A percentile compares a stretch with the other conserved stretches of the same genome.
These are phyloP conservation scores for Cenchrus fungigraminus DNA, from an alignment of 176 grass and related monocot genomes.

Conservation along the genomic window DNA sequence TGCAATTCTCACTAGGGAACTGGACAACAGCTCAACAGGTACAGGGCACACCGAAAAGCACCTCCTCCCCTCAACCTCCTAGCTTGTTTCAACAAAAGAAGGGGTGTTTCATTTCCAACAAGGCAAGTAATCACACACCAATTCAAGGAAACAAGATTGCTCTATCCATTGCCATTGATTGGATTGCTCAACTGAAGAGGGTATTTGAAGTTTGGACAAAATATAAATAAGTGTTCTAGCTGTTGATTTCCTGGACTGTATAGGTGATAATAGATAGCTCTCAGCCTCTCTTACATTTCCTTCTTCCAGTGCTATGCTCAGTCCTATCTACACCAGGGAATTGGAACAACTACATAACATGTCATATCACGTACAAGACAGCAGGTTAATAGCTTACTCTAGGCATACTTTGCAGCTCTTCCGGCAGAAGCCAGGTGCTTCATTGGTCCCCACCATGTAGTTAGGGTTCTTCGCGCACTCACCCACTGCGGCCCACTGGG, in stretches of 20 bases:
- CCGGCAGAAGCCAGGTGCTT: constrained; percentile 77
- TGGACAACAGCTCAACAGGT: constrained; percentile 5
- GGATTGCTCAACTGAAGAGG: constrained; percentile 21
- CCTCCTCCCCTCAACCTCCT: not conserved
- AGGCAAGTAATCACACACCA: constrained; percentile 8
- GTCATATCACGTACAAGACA: not conserved
- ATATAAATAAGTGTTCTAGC: not conserved
- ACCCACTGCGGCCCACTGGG: constrained; percentile 74
- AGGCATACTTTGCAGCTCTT: constrained; percentile 81
- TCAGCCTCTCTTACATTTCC: constrained; percentile 10
- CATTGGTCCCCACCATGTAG: constrained; percentile 87
- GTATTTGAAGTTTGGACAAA: not conserved
- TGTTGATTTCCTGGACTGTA: constrained; percentile 15
- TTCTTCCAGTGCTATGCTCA: constrained; percentile 30
- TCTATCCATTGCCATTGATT: constrained; percentile 12
- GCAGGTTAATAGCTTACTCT: constrained; percentile 46
- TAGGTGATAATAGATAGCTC: constrained; percentile 20
- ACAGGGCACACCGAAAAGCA: not conserved
- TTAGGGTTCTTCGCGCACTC: constrained; percentile 89
- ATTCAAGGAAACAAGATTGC: constrained; percentile 27
- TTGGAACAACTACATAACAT: not conserved
- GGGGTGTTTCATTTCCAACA: constrained; percentile 6
- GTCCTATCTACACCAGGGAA: constrained; percentile 29
- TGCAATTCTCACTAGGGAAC: no score
- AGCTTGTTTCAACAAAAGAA: not conserved